Conservation (phyloP, 306 rosid species). For the Vigna radiata region DNA sequence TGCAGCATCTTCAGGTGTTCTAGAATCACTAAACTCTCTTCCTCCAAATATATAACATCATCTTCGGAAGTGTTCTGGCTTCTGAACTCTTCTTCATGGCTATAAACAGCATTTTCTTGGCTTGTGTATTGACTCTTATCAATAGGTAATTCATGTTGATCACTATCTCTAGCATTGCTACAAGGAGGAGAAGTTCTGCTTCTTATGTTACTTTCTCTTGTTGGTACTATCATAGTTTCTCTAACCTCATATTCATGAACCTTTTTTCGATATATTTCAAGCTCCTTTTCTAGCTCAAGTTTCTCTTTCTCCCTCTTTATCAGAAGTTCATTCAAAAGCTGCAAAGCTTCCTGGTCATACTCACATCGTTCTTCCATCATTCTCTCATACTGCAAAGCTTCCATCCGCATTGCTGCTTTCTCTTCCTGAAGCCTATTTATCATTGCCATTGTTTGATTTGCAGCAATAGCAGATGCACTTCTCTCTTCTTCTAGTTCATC, state of each 20-base stretch:
- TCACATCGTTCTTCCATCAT: conserved; percentile 25
- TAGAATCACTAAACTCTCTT: conserved; percentile 4
- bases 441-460: conserved; percentile 14
- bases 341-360: conserved; percentile 27
- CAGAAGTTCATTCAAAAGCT: conserved; percentile 7
- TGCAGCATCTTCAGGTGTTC: neutral
- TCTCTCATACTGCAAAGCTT: conserved; percentile 16
- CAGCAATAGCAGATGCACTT: conserved; percentile 1
- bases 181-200: conserved; percentile 5
- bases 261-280: conserved; percentile 1
- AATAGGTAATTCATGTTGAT: neutral
- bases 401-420: conserved; percentile 17
- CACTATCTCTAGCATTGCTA: neutral
- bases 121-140: neutral
- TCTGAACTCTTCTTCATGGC: neutral
- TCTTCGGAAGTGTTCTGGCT: neutral
- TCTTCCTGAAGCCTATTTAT: conserved; percentile 24
- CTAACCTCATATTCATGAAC: conserved; percentile 8
- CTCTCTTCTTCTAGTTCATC: conserved; percentile 13
- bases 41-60: neutral
- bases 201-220: neutral
- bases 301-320: conserved; percentile 17
- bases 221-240: neutral
- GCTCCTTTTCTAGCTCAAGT: neutral
- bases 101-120: neutral